Evolutionary conservation across 768 basidiomycete species (phyloP), one percentile per base, ranked within the genome.

Genomic region (Boletellus sp.): DNA sequence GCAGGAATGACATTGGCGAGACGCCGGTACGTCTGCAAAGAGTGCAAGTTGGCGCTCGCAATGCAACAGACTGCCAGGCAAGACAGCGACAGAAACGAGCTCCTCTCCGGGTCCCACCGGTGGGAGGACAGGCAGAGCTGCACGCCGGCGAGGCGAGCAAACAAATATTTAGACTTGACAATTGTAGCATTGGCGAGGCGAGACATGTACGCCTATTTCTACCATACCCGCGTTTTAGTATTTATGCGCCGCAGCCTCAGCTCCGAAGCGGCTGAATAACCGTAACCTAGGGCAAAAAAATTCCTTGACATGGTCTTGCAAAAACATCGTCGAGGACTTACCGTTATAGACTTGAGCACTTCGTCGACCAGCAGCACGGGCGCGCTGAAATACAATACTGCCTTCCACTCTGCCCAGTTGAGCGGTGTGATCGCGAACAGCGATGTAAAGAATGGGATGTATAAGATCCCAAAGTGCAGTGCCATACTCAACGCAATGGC

Each of bases 341-440:
- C 89, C 58, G 88, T 80, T 47, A 89, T 68, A 54, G 87, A 84
- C 68, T 98, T 98, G 63, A 98, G 74, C 22, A 87, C 60, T 69
- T 98, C 96, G 69, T 98, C 95, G 42, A 98, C 84, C 42, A 89
- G 45, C 34, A 99, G 64, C 31, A 99, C 93, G 17, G 95, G 95
- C 6, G 83, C 84, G 56, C 90, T 93, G 54, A 98, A 77, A 57
- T 76, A 80, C 53, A 99, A 68, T 9, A 99, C 94, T 16, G 93
- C 94, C 68, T 86, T 83, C 95, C 95, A 99, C 70, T 99, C 95
- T 19, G 68, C 69, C 89, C 86, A 92, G 76, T 97, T 95, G 52
- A 99, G 78, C 4, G 94, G 93, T 1, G 87, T 85, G 66, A 97
- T 96, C 37, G 87, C 90, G 65, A 98, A 97, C 50, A 96, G 63